Conservation (phyloP, 108 stramenopile species). For the Nannochloropsis salina region DNA sequence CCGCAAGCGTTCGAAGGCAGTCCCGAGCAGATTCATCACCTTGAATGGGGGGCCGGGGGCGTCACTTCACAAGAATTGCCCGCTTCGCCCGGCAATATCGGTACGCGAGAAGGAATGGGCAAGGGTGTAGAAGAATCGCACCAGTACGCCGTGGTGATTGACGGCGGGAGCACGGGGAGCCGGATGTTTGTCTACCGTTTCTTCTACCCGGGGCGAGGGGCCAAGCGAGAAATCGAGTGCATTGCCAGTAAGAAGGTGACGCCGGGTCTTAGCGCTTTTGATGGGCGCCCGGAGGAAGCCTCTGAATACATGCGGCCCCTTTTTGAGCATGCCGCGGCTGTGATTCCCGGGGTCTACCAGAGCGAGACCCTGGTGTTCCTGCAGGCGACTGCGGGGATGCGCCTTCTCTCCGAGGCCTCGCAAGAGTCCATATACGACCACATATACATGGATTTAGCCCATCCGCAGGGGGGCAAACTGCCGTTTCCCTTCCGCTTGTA, state of each 20-base stretch:
- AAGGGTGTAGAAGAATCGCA: not conserved
- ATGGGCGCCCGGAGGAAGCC: slow-evolving; percentile 33
- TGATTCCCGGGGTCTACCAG: slow-evolving; percentile 44
- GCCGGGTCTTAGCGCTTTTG: slow-evolving; percentile 49
- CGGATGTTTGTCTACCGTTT: slow-evolving; percentile 42
- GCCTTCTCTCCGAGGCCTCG: slow-evolving; percentile 37
- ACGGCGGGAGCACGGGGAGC: slow-evolving; percentile 47
- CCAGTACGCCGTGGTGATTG: slow-evolving; percentile 34
- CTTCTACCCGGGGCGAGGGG: slow-evolving; percentile 17
- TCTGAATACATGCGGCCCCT: slow-evolving; percentile 47
- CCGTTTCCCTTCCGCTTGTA: slow-evolving; percentile 42
- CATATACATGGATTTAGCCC: slow-evolving; percentile 24
- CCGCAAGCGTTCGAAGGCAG: no score
- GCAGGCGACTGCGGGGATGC: slow-evolving; percentile 54
- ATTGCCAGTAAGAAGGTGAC: slow-evolving; percentile 35
- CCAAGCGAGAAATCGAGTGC: slow-evolving; percentile 32
- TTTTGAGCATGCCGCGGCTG: slow-evolving; percentile 31
- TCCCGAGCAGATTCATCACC: no score
- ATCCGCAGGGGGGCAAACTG: not conserved
- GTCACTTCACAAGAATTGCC: no score
- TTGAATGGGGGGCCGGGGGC: no score
- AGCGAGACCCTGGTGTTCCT: slow-evolving; percentile 39
- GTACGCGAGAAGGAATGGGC: not conserved
- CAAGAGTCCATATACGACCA: slow-evolving; percentile 45
- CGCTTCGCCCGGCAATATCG: no score